Conservation (phyloP, 2,329 filamentous ascomycete species). For the Neonectria sp. region DNA sequence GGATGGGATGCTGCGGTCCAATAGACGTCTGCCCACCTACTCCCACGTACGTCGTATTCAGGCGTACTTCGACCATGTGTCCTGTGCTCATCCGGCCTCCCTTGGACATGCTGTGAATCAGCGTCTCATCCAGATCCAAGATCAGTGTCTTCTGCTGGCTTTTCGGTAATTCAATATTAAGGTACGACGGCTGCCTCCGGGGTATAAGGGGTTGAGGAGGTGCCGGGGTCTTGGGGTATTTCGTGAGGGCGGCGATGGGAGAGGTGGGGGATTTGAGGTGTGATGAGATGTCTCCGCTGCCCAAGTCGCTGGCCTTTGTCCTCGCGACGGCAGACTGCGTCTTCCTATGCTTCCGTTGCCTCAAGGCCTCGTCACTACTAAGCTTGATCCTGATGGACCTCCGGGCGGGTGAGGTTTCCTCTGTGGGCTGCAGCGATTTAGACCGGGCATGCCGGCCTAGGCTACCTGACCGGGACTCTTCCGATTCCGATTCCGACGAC, state of each 20-base stretch:
- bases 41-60: constrained; percentile 80
- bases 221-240: constrained; percentile 90
- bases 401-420: constrained; percentile 76
- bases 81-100: constrained; percentile 95
- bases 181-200: constrained; percentile 89
- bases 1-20: constrained; percentile 88
- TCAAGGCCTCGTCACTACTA: constrained; percentile 82
- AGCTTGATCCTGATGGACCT: constrained; percentile 93
- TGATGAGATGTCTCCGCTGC: constrained; percentile 73
- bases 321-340: constrained; percentile 65
- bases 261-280: constrained; percentile 96
- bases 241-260: constrained; percentile 82
- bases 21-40: constrained; percentile 74
- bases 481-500: constrained; percentile 80
- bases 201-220: constrained; percentile 93
- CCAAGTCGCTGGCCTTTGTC: constrained; percentile 58
- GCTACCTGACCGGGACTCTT: constrained; percentile 55
- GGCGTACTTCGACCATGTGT: constrained; percentile 98
- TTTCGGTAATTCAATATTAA: constrained; percentile 70
- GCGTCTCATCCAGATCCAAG: constrained; percentile 94
- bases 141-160: constrained; percentile 92
- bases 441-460: constrained; percentile 71
- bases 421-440: constrained; percentile 70
- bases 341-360: constrained; percentile 80
- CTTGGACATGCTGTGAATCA: constrained; percentile 98